These are phyloP conservation scores for Podospora didyma DNA, from an alignment of 495 filamentous ascomycete species.

Conservation along the genomic window DNA sequence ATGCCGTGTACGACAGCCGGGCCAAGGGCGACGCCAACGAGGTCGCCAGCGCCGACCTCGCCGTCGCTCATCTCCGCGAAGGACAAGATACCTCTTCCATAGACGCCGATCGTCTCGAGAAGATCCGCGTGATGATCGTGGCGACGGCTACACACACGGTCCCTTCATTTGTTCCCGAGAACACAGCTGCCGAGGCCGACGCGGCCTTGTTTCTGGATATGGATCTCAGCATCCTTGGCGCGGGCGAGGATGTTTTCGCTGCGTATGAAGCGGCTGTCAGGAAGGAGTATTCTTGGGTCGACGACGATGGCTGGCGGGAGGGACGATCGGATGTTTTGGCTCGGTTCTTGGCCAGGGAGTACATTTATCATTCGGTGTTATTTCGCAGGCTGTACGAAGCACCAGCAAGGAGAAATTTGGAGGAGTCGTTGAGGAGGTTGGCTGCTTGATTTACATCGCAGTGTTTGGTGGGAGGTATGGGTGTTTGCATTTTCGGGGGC, in stretches of 20 bases:
- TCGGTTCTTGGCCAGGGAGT: conserved; percentile 8
- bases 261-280: conserved; percentile 15
- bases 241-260: conserved; percentile 9
- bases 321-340: conserved; percentile 13
- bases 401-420: conserved; percentile 16
- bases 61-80: conserved; percentile 3
- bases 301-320: conserved; percentile 9
- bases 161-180: background rate
- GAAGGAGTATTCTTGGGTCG: conserved; percentile 12
- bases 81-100: background rate
- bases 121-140: conserved; percentile 8
- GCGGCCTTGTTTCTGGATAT: conserved; percentile 18
- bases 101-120: background rate
- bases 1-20: conserved; percentile 15
- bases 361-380: conserved; percentile 10
- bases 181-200: background rate
- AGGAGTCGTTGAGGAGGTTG: conserved; percentile 3
- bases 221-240: conserved; percentile 14
- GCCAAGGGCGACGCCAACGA: conserved; percentile 7
- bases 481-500: no score
- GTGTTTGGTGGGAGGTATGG: no score
- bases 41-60: conserved; percentile 8
- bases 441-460: no score
- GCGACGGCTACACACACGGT: conserved; percentile 14
- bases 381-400: conserved; percentile 10